Percentiles rank a stretch among this genome's conserved stretches.
These are phyloP conservation scores for Lichtheimia corymbifera DNA, from an alignment of 371 early-diverging fungal genomes.

Conservation along the genomic window DNA sequence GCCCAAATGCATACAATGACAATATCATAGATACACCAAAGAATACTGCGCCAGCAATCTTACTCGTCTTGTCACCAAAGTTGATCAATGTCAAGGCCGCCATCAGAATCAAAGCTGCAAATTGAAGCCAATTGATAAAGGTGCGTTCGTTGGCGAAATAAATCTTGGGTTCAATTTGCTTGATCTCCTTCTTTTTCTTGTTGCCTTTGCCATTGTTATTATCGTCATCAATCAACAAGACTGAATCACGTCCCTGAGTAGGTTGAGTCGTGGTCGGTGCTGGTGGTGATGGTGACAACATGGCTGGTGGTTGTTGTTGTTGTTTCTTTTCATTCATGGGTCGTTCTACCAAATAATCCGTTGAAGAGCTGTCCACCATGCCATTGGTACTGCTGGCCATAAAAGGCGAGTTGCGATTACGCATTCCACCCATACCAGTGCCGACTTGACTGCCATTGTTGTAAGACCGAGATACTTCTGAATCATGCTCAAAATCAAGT, in stretches of 20 bases:
- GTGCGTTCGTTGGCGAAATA: conserved; percentile 98
- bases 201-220: conserved; percentile 14
- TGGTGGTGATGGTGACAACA: not conserved
- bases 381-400: not conserved
- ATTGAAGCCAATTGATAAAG: conserved; percentile 83
- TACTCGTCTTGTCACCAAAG: conserved; percentile 69
- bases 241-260: conserved; percentile 1
- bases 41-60: conserved; percentile 67
- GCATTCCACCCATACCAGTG: not conserved
- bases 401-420: conserved; percentile 1
- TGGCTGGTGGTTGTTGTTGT: conserved; percentile 3
- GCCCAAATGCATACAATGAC: conserved; percentile 78
- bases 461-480: conserved; percentile 5
- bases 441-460: not conserved
- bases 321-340: not conserved
- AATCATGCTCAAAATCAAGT: conserved; percentile 14
- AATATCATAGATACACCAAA: conserved; percentile 73
- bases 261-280: not conserved
- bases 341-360: conserved; percentile 7
- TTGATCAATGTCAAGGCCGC: conserved; percentile 72
- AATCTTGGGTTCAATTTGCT: conserved; percentile 88
- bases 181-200: conserved; percentile 21
- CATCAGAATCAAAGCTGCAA: conserved; percentile 63
- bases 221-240: not conserved
- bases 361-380: conserved; percentile 9